These are phyloP conservation scores for Endothia cerciana DNA, from an alignment of 2,329 filamentous ascomycete genomes.

Conservation along the genomic window DNA sequence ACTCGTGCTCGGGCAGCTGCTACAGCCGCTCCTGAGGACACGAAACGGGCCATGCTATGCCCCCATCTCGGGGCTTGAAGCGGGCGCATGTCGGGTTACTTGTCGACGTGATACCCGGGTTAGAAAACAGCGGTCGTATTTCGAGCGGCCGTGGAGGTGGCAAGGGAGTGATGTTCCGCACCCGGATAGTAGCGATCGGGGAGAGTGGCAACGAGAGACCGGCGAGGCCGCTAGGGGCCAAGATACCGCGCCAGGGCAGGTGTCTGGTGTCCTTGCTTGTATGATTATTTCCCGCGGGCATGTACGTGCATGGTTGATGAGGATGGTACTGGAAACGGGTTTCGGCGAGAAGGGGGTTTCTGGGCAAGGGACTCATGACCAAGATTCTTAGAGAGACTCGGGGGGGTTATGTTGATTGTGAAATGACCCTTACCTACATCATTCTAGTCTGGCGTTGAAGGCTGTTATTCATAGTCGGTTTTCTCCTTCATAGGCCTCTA, in stretches of 20 bases:
- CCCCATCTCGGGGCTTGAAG: background rate
- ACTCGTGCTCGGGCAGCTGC: background rate
- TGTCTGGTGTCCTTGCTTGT: background rate
- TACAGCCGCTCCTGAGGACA: background rate
- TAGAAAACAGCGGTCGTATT: background rate
- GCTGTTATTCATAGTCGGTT: slow-evolving; percentile 2
- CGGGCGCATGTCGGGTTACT: background rate
- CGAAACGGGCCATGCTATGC: background rate
- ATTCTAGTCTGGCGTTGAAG: slow-evolving; percentile 21
- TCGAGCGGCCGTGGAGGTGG: background rate
- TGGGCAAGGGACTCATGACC: background rate
- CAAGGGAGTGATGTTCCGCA: background rate
- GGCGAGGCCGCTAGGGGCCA: background rate
- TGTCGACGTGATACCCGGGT: background rate
- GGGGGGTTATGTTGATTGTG: background rate
- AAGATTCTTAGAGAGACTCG: slow-evolving; percentile 3
- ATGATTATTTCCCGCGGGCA: slow-evolving; percentile 1
- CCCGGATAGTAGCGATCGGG: background rate
- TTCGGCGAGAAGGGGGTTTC: background rate
- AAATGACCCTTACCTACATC: slow-evolving; percentile 15
- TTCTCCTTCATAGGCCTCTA: background rate
- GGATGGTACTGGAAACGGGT: background rate
- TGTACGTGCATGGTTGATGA: slow-evolving; percentile 1
- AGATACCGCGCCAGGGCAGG: background rate
- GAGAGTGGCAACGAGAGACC: background rate